Base-by-base conservation (phyloP, 1,139 yeast species). In the Geotrichum candidum region DNA sequence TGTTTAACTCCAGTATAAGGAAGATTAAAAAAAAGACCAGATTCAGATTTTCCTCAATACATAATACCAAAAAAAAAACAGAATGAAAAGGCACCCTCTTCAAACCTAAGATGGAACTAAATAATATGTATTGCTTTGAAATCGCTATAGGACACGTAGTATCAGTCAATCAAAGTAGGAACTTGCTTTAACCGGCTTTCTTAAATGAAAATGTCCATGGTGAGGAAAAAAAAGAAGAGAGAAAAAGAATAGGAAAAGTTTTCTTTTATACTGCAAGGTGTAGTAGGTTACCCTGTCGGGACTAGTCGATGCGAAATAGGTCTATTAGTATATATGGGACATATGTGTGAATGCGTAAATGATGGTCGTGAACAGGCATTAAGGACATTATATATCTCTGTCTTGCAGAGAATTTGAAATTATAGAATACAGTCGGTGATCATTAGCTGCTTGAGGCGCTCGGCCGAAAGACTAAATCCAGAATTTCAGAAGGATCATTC, bases 101-200 rank as follows among this genome's bases (percentile, higher is more conserved):
- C 48, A 41, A 41, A 41, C 48, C 48, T 41, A 41, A 38, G 58
- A 55, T 59, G 57, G 59, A 60, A 56, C 59, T 60, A 60, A 60
- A 60, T 56, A 60, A 60, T 60, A 56, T 60, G 62, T 60, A 60
- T 60, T 56, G 62, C 62, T 60, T 45, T 60, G 62, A 60, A 46
- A 25, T 60, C 46, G 33, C 54, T 60, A 59, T 60, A 56, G 62
- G 62, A 55, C 59, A 60, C 54, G 62, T 60, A 60, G 62, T 60
- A 60, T 60, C 62, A 54, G 53, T 54, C 59, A 48, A 54, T 46
- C 59, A 60, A 60, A 58, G 59, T 60, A 45, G 38, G 41, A 54
- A 41, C 53, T 41, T 41, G 48, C 51, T 51, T 45, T 56, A 57
- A 55, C 59, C 52, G 53, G 53, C 57, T 51, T 60, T 60, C 62